Conservation (phyloP, 345 rosid species). For the Gossypium mustelinum region DNA sequence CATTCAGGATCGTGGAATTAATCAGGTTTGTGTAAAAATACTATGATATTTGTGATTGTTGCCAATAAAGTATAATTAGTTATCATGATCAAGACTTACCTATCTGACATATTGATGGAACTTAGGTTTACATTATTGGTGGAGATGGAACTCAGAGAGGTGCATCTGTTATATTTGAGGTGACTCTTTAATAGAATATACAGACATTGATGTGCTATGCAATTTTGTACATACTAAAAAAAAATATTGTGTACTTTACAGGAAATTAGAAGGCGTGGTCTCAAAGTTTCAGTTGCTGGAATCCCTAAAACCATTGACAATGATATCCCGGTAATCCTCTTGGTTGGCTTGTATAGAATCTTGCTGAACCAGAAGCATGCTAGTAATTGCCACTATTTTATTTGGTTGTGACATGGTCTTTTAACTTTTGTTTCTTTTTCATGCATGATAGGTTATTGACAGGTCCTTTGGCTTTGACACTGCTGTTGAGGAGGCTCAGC, state of each 20-base stretch:
- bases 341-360: conserved; percentile 5
- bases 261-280: conserved; percentile 65
- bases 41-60: neutral
- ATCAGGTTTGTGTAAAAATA: conserved; percentile 40
- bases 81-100: neutral
- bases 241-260: conserved; percentile 16
- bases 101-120: neutral
- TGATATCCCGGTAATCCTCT: conserved; percentile 52
- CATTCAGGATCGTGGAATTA: conserved; percentile 84
- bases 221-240: neutral
- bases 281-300: conserved; percentile 71
- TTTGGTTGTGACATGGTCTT: neutral
- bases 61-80: neutral
- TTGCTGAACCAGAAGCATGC: neutral
- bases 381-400: neutral
- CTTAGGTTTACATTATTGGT: conserved; percentile 74
- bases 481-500: conserved; percentile 96
- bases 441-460: conserved; percentile 46
- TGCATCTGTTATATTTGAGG: conserved; percentile 65
- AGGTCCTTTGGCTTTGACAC: conserved; percentile 88
- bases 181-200: conserved; percentile 14
- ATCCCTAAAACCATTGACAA: conserved; percentile 81
- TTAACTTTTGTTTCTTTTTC: neutral
- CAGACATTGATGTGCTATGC: neutral
- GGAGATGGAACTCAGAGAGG: conserved; percentile 87